Evolutionary conservation across 1,284 basidiomycete genomes (phyloP).

Genomic region (Apiotrichum gracile): DNA sequence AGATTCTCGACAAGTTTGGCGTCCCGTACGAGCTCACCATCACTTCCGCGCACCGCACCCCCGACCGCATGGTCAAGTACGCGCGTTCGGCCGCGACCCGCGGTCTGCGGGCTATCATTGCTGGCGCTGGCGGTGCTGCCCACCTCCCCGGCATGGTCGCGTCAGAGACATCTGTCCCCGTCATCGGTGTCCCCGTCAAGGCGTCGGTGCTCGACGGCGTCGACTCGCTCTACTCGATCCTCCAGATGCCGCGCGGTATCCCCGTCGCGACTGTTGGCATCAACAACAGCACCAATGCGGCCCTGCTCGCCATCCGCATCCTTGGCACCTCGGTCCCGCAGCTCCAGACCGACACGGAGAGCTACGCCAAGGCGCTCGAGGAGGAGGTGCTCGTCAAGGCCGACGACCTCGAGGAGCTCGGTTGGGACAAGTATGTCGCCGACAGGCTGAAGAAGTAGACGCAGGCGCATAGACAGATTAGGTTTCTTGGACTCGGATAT

Average conservation of each 20-base stretch:
- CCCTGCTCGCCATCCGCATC: slow-evolving; percentile 83
- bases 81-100: slow-evolving; percentile 69
- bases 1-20: slow-evolving; percentile 71
- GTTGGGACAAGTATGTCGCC: slow-evolving; percentile 74
- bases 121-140: slow-evolving; percentile 94
- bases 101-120: slow-evolving; percentile 75
- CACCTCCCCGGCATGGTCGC: slow-evolving; percentile 99
- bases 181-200: slow-evolving; percentile 96
- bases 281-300: slow-evolving; percentile 92
- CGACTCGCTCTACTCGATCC: slow-evolving; percentile 92
- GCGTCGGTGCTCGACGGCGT: slow-evolving; percentile 91
- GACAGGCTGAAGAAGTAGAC: slow-evolving; percentile 49
- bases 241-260: slow-evolving; percentile 99
- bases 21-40: slow-evolving; percentile 93
- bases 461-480: too few species aligned
- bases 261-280: slow-evolving; percentile 97
- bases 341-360: slow-evolving; percentile 64
- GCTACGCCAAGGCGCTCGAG: slow-evolving; percentile 70
- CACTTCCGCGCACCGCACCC: slow-evolving; percentile 93
- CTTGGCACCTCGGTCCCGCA: slow-evolving; percentile 67
- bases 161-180: slow-evolving; percentile 83
- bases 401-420: slow-evolving; percentile 65
- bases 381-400: slow-evolving; percentile 80
- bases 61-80: slow-evolving; percentile 77
- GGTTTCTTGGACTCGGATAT: background rate